These are phyloP conservation scores for Leavenworthia alabamica DNA, from an alignment of 345 rosid species.

Conservation along the genomic window DNA sequence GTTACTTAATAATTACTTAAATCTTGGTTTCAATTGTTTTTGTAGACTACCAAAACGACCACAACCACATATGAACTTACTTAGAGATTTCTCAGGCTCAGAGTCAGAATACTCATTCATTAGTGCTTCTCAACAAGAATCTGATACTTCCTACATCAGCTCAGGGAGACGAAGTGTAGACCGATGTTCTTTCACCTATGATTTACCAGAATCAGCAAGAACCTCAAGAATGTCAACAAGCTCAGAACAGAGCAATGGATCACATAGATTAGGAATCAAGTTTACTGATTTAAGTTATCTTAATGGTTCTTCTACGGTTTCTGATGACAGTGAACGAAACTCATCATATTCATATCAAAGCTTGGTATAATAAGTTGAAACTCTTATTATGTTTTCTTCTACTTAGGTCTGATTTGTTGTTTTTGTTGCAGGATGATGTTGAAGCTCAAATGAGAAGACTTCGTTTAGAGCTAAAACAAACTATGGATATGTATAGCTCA, in stretches of 20 bases:
- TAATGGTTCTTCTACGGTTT: slow-evolving; percentile 42
- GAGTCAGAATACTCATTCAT: slow-evolving; percentile 67
- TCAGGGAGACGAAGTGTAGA: slow-evolving; percentile 73
- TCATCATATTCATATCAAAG: slow-evolving; percentile 55
- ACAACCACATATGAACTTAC: slow-evolving; percentile 30
- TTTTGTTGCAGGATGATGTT: slow-evolving; percentile 53
- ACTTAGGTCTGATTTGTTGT: background rate
- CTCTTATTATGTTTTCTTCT: too few species aligned
- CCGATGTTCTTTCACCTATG: slow-evolving; percentile 40
- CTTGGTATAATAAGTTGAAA: slow-evolving; percentile 31
- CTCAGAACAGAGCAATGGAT: slow-evolving; percentile 58
- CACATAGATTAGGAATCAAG: slow-evolving; percentile 43
- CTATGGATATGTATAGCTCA: slow-evolving; percentile 81
- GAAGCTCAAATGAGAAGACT: slow-evolving; percentile 84
- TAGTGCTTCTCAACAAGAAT: slow-evolving; percentile 34
- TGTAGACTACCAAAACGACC: slow-evolving; percentile 47
- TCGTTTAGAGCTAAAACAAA: slow-evolving; percentile 75
- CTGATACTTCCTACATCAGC: slow-evolving; percentile 71
- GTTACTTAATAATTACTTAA: background rate
- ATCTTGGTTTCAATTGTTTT: slow-evolving; percentile 1
- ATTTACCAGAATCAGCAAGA: slow-evolving; percentile 39
- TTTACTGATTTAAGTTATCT: slow-evolving; percentile 33
- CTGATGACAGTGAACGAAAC: slow-evolving; percentile 50
- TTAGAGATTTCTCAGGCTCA: slow-evolving; percentile 44
- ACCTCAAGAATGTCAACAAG: slow-evolving; percentile 47